phyloP scores from a whole-genome alignment of 1,139 yeast species.

The Spathaspora sp. region DNA sequence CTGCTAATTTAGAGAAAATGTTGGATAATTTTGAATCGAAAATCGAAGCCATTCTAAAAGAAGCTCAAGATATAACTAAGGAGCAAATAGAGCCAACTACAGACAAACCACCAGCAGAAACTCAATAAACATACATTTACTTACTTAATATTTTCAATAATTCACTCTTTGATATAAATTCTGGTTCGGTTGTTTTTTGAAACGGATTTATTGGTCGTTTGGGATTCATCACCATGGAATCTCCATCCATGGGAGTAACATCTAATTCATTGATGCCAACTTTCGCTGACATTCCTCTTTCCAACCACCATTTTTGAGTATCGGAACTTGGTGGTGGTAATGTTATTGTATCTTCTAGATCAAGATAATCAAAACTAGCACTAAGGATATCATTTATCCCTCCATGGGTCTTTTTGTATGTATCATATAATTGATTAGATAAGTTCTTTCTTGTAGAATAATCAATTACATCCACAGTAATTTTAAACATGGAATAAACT shows the following conservation, averaged over 20 bases:
- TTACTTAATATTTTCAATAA: constrained; percentile 7
- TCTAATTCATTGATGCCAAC: constrained; percentile 49
- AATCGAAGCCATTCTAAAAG: constrained; percentile 43
- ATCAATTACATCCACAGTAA: constrained; percentile 69
- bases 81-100: neutral
- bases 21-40: constrained; percentile 43
- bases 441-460: constrained; percentile 58
- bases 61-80: constrained; percentile 29
- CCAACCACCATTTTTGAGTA: constrained; percentile 86
- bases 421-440: constrained; percentile 59
- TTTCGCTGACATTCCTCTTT: constrained; percentile 73
- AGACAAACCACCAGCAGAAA: neutral
- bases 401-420: constrained; percentile 45
- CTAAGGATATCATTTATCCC: constrained; percentile 39
- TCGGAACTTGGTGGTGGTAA: constrained; percentile 92
- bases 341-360: constrained; percentile 25
- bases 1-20: constrained; percentile 42
- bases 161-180: constrained; percentile 24
- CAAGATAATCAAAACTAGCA: constrained; percentile 29
- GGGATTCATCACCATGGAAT: constrained; percentile 60
- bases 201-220: constrained; percentile 71
- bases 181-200: constrained; percentile 33
- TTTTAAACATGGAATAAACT: constrained; percentile 74
- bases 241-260: constrained; percentile 29
- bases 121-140: neutral